Percentiles rank a stretch among this genome's conserved stretches.
These are phyloP conservation scores for Porodaedalea pini DNA, from an alignment of 1,284 basidiomycete genomes.

Conservation along the genomic window DNA sequence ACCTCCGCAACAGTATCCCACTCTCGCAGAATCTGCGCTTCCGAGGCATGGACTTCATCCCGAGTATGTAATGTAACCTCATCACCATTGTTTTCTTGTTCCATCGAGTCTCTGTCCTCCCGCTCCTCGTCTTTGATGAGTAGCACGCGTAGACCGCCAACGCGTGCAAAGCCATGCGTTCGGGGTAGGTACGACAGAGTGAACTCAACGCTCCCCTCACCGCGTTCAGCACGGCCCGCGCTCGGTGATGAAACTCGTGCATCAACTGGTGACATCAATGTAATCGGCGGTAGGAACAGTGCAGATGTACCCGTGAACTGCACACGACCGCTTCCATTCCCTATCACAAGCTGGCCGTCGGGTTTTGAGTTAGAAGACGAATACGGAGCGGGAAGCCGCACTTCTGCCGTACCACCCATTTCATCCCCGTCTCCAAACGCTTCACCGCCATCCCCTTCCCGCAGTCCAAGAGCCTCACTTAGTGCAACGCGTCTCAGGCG, in stretches of 20 bases:
- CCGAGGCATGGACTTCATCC: constrained; percentile 24
- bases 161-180: constrained; percentile 14
- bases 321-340: constrained; percentile 29
- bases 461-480: constrained; percentile 13
- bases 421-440: constrained; percentile 14
- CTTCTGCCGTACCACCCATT: not conserved
- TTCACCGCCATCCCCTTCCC: not conserved
- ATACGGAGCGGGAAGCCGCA: constrained; percentile 13
- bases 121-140: constrained; percentile 41
- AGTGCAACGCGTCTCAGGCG: constrained; percentile 14
- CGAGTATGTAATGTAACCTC: constrained; percentile 24
- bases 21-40: constrained; percentile 52
- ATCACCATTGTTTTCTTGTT: constrained; percentile 4
- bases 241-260: constrained; percentile 14
- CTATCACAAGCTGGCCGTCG: not conserved
- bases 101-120: constrained; percentile 6
- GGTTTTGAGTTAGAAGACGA: not conserved
- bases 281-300: constrained; percentile 38
- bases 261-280: constrained; percentile 19
- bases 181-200: constrained; percentile 8
- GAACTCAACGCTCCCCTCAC: constrained; percentile 16
- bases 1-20: constrained; percentile 66
- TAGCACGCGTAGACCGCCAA: constrained; percentile 19
- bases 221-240: constrained; percentile 22
- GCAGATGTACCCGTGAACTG: constrained; percentile 54